A percentile compares a stretch with the other conserved stretches of the same genome.
These are phyloP conservation scores for Podospora pseudopauciseta DNA, from an alignment of 495 filamentous ascomycete genomes.

Conservation along the genomic window DNA sequence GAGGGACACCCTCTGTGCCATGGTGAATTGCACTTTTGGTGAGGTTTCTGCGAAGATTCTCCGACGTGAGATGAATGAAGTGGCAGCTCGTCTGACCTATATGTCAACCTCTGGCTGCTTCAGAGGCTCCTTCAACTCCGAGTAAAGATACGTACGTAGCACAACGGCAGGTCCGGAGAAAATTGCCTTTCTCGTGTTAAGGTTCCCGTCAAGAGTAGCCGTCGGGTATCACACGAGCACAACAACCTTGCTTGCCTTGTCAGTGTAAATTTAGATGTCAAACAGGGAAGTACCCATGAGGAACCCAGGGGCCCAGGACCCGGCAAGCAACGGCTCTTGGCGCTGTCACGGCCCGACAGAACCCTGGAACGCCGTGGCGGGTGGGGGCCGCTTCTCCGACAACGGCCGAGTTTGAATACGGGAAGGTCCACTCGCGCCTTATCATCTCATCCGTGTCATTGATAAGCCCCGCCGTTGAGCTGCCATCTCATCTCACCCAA, in stretches of 20 bases:
- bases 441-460: neutral
- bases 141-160: neutral
- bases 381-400: neutral
- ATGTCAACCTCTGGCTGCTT: neutral
- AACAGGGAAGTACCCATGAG: neutral
- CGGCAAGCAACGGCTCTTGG: neutral
- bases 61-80: neutral
- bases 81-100: neutral
- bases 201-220: neutral
- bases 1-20: conserved; percentile 23
- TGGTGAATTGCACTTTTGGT: conserved; percentile 13
- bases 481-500: conserved; percentile 4
- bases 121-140: neutral
- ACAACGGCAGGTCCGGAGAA: neutral
- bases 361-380: neutral
- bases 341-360: neutral
- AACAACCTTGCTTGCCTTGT: neutral
- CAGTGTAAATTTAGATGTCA: neutral
- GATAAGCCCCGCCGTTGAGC: conserved; percentile 14
- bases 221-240: neutral
- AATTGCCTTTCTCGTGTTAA: neutral
- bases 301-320: neutral
- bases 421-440: neutral
- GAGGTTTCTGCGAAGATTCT: neutral
- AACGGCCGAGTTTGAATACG: neutral